A percentile compares a stretch with the other conserved stretches of the same genome.
Conservation (phyloP, 306 rosid species). For the Purshia tridentata region DNA sequence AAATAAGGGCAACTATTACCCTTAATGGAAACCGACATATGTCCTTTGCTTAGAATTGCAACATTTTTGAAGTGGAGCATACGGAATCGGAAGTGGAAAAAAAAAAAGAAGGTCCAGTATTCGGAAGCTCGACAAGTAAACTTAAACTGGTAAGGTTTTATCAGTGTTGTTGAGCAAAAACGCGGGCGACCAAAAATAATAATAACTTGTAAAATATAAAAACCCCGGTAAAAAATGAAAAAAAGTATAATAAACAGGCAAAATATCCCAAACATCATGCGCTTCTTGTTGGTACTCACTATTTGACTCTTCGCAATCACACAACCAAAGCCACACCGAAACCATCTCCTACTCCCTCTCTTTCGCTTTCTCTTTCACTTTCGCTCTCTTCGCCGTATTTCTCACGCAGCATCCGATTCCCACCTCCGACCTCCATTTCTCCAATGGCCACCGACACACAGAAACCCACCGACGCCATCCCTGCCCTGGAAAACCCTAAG, state of each 20-base stretch:
- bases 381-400: background rate
- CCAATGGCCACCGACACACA: constrained; percentile 57
- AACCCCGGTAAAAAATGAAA: no score
- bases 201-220: background rate
- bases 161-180: no score
- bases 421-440: background rate
- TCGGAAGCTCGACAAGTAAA: no score
- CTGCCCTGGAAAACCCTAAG: constrained; percentile 48
- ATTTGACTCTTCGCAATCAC: background rate
- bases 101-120: no score
- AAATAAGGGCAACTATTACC: no score
- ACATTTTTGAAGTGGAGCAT: no score
- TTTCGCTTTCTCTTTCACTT: background rate
- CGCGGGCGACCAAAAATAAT: no score
- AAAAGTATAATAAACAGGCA: background rate
- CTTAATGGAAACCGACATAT: no score
- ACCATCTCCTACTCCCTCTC: background rate
- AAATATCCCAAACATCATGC: constrained; percentile 4
- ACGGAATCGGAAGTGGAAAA: no score
- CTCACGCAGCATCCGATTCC: constrained; percentile 33
- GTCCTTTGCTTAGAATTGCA: no score
- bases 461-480: constrained; percentile 30
- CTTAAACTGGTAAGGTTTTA: no score
- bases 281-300: background rate
- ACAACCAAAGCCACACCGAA: background rate